Evolutionary conservation across 192 early-diverging fungal species (phyloP).

Genomic region (Linnemannia elongata): DNA sequence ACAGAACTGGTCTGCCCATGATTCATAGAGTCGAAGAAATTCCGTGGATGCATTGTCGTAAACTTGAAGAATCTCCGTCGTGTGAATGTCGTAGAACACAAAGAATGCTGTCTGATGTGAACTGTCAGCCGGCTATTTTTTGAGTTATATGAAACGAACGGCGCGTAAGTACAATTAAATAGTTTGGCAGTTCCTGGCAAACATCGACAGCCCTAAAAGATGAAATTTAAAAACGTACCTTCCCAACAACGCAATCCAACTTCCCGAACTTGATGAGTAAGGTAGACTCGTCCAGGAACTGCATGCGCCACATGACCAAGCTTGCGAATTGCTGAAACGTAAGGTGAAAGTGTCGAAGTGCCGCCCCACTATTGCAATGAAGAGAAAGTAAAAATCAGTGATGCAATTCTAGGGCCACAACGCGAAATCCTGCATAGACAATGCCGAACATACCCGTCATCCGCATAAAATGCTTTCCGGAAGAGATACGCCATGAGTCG

Average conservation of each 20-base stretch:
- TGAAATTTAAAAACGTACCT: constrained; percentile 47
- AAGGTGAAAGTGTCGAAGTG: constrained; percentile 72
- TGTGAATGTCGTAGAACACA: constrained; percentile 72
- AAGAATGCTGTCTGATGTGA: constrained; percentile 71
- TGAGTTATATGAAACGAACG: neutral
- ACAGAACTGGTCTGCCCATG: constrained; percentile 60
- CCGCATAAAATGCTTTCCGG: constrained; percentile 62
- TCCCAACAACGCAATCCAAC: constrained; percentile 63
- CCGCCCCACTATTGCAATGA: constrained; percentile 41
- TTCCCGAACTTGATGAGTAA: constrained; percentile 80
- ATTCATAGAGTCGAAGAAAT: constrained; percentile 68
- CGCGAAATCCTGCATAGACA: constrained; percentile 11
- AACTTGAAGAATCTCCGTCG: constrained; percentile 67
- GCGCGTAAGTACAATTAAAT: constrained; percentile 15
- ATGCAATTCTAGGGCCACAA: neutral
- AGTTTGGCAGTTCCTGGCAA: neutral
- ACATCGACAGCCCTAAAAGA: neutral
- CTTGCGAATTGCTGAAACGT: constrained; percentile 71
- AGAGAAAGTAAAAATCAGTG: neutral
- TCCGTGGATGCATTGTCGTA: constrained; percentile 79
- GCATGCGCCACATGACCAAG: constrained; percentile 78
- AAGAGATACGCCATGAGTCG: constrained; percentile 75
- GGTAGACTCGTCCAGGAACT: constrained; percentile 70
- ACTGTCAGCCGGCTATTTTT: constrained; percentile 41
- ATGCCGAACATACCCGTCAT: constrained; percentile 54